A percentile compares a stretch with the other conserved stretches of the same genome.
Conservation (phyloP, 2,329 filamentous ascomycete genomes). For the Neofusicoccum kwambonambiense region DNA sequence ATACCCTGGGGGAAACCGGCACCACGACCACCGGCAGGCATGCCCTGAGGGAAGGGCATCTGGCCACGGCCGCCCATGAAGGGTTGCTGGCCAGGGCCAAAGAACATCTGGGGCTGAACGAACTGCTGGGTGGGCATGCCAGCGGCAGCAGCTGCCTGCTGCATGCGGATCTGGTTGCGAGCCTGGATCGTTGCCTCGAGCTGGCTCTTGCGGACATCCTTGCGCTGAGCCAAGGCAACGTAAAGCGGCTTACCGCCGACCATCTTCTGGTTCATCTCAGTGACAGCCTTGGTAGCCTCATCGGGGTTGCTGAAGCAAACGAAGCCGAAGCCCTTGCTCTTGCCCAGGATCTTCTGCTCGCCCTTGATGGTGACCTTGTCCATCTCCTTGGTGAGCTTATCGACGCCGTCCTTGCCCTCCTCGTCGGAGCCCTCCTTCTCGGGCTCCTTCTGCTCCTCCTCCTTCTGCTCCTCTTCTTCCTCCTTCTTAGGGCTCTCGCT, state of each 20-base stretch:
- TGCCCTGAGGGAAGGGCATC: constrained; percentile 59
- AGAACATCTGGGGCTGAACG: constrained; percentile 92
- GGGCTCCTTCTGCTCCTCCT: constrained; percentile 58
- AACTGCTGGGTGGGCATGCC: constrained; percentile 76
- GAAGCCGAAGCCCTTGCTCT: constrained; percentile 99
- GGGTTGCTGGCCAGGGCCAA: constrained; percentile 77
- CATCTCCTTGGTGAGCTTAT: constrained; percentile 46
- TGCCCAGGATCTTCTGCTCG: constrained; percentile 72
- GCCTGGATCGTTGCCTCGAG: constrained; percentile 99
- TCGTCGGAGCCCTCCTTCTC: constrained; percentile 56
- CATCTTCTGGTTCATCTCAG: constrained; percentile 99
- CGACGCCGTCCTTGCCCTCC: constrained; percentile 55
- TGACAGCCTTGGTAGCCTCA: constrained; percentile 97
- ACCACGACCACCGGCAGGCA: constrained; percentile 75
- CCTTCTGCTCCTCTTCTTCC: constrained; percentile 52
- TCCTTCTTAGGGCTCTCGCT: constrained; percentile 46
- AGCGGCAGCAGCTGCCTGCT: constrained; percentile 88
- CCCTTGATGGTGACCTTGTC: constrained; percentile 55
- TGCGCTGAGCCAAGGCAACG: constrained; percentile 96
- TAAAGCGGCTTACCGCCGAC: constrained; percentile 94
- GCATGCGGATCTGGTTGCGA: constrained; percentile 97
- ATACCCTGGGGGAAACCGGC: constrained; percentile 82
- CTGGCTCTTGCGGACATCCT: constrained; percentile 98
- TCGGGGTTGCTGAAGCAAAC: constrained; percentile 99
- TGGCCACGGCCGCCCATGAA: constrained; percentile 58